Evolutionary conservation across 805 yeast genomes (phyloP).

Genomic region (Metschnikowia continentalis): DNA sequence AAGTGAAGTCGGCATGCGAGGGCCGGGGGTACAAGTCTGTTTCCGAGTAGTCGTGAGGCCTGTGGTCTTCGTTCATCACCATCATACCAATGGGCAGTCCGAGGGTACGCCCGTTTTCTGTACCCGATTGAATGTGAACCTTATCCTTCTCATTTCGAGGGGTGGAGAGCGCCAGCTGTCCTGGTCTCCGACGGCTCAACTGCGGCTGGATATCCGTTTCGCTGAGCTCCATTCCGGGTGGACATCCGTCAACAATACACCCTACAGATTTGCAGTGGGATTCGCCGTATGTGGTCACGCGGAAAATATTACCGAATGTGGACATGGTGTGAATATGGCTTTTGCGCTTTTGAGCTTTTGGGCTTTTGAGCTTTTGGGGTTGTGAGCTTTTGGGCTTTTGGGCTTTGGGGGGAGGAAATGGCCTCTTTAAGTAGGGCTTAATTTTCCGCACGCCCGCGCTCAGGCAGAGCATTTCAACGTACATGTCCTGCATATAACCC

Average conservation of each 20-base stretch:
- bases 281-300: constrained; percentile 95
- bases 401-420: neutral
- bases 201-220: constrained; percentile 94
- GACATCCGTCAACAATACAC: constrained; percentile 97
- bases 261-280: constrained; percentile 97
- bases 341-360: neutral
- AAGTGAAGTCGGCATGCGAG: constrained; percentile 95
- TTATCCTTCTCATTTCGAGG: constrained; percentile 95
- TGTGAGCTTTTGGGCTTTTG: no score
- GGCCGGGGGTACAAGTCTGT: constrained; percentile 97
- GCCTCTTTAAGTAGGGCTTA: neutral
- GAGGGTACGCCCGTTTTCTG: constrained; percentile 82
- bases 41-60: constrained; percentile 94
- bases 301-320: constrained; percentile 38
- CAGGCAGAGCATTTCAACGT: neutral
- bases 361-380: no score
- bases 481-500: neutral
- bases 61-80: constrained; percentile 89
- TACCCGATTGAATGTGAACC: constrained; percentile 91
- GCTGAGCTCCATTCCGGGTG: constrained; percentile 84
- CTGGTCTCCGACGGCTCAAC: constrained; percentile 94
- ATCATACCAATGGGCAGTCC: constrained; percentile 97
- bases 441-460: neutral
- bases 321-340: constrained; percentile 26
- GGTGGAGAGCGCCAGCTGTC: constrained; percentile 87